phyloP scores from a whole-genome alignment of 129 eudicot species.

The Helianthus annuus region DNA sequence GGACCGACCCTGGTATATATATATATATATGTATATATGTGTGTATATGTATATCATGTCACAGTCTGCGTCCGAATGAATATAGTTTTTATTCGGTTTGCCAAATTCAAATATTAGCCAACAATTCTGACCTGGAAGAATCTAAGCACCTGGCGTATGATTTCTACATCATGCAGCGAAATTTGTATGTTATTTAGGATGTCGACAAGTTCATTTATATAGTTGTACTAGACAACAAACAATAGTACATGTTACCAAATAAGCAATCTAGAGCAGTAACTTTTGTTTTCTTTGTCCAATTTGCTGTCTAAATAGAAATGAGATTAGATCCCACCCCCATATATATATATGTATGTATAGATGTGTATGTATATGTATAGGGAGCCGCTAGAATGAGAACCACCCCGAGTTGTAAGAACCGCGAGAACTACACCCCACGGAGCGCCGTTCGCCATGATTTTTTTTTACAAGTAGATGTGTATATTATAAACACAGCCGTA shows the following conservation, averaged over 20 bases:
- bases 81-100: background rate
- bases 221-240: constrained; percentile 31
- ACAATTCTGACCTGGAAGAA: constrained; percentile 1
- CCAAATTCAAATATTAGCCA: background rate
- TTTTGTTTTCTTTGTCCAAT: constrained; percentile 22
- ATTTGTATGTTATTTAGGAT: constrained; percentile 8
- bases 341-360: too few species aligned
- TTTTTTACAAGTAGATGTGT: too few species aligned
- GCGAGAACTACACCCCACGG: too few species aligned
- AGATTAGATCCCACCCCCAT: too few species aligned
- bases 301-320: constrained; percentile 22
- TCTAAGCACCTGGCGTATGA: background rate
- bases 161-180: constrained; percentile 9
- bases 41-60: too few species aligned
- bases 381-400: too few species aligned
- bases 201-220: background rate
- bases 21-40: too few species aligned
- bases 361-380: too few species aligned
- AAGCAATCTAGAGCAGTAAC: constrained; percentile 23
- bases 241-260: constrained; percentile 30
- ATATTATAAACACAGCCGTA: too few species aligned
- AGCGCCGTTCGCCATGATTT: too few species aligned
- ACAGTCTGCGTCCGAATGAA: background rate
- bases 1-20: too few species aligned
- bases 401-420: too few species aligned